Evolutionary conservation across 2,329 filamentous ascomycete species (phyloP), one percentile per base, ranked within the genome.

Genomic region (Diaporthe citri): DNA sequence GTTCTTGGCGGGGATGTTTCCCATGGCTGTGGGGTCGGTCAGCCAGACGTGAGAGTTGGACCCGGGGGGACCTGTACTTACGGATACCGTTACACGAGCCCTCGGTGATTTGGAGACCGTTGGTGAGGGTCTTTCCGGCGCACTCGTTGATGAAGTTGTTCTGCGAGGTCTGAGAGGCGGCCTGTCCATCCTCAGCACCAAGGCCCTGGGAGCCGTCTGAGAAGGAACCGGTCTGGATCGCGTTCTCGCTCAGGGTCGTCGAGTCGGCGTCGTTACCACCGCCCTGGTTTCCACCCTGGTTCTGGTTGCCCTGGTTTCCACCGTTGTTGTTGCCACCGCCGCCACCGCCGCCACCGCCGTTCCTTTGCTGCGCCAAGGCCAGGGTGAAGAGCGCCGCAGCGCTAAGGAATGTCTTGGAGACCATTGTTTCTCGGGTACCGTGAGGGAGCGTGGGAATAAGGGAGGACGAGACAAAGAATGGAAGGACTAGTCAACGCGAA

Each of bases 141-240:
- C 90, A 91, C 81, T 91, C 90, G 86, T 91, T 92, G 87, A 92
- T 90, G 81, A 91, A 92, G 84, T 92, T 92, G 84, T 85, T 84
- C 41, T 84, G 48, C 2, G 72, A 74, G 41, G 75, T 74, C 36
- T 39, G 25, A 22, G 72, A 76, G 22, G 20, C 10, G 20, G 72
- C 75, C 52, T 76, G 67, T n/a, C 75, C 75, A 31, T 48, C 51
- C 59, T 76, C 72, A 8, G 72, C 72, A 51, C 82, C 83, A 3
- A 82, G 76, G 2, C 80, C 81, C n/a, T 78, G 43, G 34, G 78
- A 78, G 15, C 84, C 84, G 75, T 83, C 82, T 34, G 80, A 78
- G 66, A 80, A 80, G 1, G 83, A 85, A 39, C 82, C 83, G 43
- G 77, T 76, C 76, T 85, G 84, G 62, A 85, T 79, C 36, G 78